Percentiles rank a stretch among this genome's conserved stretches.
These are phyloP conservation scores for Carex parvula DNA, from an alignment of 176 grass and related monocot genomes.

Conservation along the genomic window DNA sequence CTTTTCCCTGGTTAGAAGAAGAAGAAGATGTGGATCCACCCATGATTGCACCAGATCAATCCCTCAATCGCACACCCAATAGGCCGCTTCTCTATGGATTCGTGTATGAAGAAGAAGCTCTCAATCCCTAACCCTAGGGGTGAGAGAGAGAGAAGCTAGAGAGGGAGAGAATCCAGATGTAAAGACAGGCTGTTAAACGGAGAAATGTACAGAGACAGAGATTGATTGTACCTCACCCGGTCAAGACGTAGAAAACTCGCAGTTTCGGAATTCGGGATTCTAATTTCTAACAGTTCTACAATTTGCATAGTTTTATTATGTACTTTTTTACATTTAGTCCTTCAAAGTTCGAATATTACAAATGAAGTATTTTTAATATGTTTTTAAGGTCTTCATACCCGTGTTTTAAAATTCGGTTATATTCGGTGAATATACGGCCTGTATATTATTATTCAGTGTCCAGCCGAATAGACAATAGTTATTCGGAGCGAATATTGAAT, in stretches of 20 bases:
- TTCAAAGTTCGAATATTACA: too few species aligned
- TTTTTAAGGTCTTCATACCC: too few species aligned
- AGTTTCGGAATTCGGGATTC: not conserved
- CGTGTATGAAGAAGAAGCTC: not conserved
- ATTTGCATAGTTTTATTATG: not conserved
- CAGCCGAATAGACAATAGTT: too few species aligned
- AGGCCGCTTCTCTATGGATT: not conserved
- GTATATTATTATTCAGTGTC: too few species aligned
- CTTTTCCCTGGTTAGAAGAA: conserved; percentile 44
- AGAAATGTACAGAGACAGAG: not conserved
- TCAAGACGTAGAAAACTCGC: not conserved
- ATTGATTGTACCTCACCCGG: not conserved
- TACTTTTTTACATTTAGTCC: too few species aligned
- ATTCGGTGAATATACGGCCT: too few species aligned
- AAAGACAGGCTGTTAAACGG: conserved; percentile 11
- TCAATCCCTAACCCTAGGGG: conserved; percentile 12
- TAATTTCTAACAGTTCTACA: not conserved
- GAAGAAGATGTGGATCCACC: conserved; percentile 22
- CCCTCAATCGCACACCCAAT: not conserved
- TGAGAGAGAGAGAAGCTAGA: not conserved
- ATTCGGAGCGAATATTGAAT: too few species aligned
- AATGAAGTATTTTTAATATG: too few species aligned
- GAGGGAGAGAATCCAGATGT: not conserved
- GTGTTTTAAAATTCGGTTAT: too few species aligned
- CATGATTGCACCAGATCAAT: conserved; percentile 25